These are phyloP conservation scores for Colletotrichum cordylinicola DNA, from an alignment of 2,329 filamentous ascomycete species.

Conservation along the genomic window DNA sequence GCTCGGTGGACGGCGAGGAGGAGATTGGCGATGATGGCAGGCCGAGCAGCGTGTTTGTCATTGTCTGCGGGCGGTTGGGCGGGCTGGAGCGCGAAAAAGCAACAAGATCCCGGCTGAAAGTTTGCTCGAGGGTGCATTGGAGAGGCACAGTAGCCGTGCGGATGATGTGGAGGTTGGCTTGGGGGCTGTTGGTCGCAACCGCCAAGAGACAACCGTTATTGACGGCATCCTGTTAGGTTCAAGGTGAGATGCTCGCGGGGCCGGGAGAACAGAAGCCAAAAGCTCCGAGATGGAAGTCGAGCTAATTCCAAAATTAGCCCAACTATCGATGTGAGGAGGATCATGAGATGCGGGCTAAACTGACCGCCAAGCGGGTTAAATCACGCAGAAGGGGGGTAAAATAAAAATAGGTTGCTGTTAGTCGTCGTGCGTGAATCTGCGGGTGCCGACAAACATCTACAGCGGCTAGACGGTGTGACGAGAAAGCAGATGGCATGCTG, in stretches of 20 bases:
- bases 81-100: neutral
- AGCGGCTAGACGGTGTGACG: slow-evolving; percentile 4
- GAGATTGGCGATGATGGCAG: slow-evolving; percentile 7
- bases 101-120: neutral
- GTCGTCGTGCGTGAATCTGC: slow-evolving; percentile 9
- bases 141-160: neutral
- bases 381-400: slow-evolving; percentile 32
- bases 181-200: neutral
- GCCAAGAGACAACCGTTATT: slow-evolving; percentile 3
- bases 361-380: slow-evolving; percentile 4
- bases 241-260: neutral
- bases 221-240: slow-evolving; percentile 27
- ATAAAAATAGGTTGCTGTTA: slow-evolving; percentile 38
- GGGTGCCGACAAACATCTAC: slow-evolving; percentile 24
- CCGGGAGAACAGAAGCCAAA: neutral
- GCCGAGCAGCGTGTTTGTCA: neutral
- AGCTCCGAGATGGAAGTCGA: neutral
- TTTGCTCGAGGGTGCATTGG: neutral
- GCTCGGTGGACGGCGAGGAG: neutral
- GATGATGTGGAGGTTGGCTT: neutral
- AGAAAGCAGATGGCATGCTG: neutral
- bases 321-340: neutral
- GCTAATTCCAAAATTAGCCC: slow-evolving; percentile 21
- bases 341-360: neutral
- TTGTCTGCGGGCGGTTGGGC: neutral